Percentiles rank a stretch among this genome's conserved stretches.
Evolutionary conservation across 495 filamentous ascomycete species (phyloP).

Genomic region (Amorphotheca resinae): DNA sequence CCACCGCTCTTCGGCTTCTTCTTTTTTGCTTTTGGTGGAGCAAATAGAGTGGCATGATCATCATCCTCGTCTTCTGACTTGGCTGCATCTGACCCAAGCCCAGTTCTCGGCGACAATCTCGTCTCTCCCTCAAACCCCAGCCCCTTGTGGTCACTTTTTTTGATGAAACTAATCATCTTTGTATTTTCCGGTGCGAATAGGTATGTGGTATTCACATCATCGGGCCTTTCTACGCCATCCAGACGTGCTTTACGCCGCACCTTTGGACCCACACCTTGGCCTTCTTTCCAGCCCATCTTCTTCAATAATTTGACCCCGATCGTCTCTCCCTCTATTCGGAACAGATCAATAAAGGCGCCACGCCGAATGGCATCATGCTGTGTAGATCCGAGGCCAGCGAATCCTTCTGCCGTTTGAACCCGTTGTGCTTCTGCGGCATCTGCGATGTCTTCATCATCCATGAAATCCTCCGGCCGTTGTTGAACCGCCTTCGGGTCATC

Average conservation of each 20-base stretch:
- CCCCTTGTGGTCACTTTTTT: conserved; percentile 71
- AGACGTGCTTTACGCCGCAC: conserved; percentile 64
- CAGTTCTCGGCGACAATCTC: conserved; percentile 30
- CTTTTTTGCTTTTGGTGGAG: conserved; percentile 29
- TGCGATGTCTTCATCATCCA: conserved; percentile 94
- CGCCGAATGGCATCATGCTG: conserved; percentile 39
- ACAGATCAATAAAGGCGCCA: conserved; percentile 57
- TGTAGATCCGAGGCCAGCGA: conserved; percentile 65
- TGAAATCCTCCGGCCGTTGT: conserved; percentile 80
- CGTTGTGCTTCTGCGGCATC: conserved; percentile 68
- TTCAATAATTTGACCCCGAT: conserved; percentile 81
- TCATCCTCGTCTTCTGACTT: conserved; percentile 42
- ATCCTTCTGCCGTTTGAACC: conserved; percentile 58
- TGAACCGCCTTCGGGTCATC: conserved; percentile 40
- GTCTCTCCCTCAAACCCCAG: conserved; percentile 66
- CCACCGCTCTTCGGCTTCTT: conserved; percentile 43
- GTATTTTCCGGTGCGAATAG: conserved; percentile 87
- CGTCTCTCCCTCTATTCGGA: conserved; percentile 66
- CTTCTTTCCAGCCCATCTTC: conserved; percentile 93
- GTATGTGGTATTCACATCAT: conserved; percentile 42
- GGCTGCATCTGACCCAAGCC: conserved; percentile 20
- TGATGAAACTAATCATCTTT: conserved; percentile 57
- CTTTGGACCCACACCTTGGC: conserved; percentile 85
- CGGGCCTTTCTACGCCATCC: conserved; percentile 25
- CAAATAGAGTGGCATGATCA: conserved; percentile 20